These are phyloP conservation scores for Phylloporus sp. DNA, from an alignment of 768 basidiomycete genomes.

Conservation along the genomic window DNA sequence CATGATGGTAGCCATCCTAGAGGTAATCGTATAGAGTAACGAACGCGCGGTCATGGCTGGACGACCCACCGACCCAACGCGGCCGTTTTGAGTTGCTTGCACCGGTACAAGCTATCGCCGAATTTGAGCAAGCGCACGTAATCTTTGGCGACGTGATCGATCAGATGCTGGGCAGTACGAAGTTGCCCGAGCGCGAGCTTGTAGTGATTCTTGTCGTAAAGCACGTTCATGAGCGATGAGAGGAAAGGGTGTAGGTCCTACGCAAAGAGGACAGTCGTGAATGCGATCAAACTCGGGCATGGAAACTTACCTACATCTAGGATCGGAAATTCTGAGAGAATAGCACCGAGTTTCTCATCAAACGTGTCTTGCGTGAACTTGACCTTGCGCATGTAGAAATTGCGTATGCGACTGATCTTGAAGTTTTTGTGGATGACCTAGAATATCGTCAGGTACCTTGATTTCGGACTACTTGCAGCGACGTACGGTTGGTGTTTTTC, in stretches of 20 bases:
- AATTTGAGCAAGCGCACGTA: slow-evolving; percentile 96
- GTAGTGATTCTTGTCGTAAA: slow-evolving; percentile 99
- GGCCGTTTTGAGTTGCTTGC: slow-evolving; percentile 97
- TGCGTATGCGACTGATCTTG: slow-evolving; percentile 97
- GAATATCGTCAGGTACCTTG: neutral
- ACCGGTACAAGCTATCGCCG: slow-evolving; percentile 94
- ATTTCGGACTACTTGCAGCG: neutral
- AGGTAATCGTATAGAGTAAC: neutral
- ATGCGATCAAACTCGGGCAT: neutral
- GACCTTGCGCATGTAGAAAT: slow-evolving; percentile 99
- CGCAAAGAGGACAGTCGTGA: slow-evolving; percentile 4
- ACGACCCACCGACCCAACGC: slow-evolving; percentile 86
- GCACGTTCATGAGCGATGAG: slow-evolving; percentile 91
- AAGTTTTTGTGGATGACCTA: slow-evolving; percentile 99
- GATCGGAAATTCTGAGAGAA: slow-evolving; percentile 94
- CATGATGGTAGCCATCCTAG: slow-evolving; percentile 98
- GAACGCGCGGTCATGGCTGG: neutral
- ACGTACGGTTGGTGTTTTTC: slow-evolving; percentile 90
- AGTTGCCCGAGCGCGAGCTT: slow-evolving; percentile 97
- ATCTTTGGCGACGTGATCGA: slow-evolving; percentile 96
- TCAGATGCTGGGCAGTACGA: slow-evolving; percentile 91
- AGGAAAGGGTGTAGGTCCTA: slow-evolving; percentile 95
- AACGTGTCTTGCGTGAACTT: slow-evolving; percentile 98
- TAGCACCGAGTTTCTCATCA: slow-evolving; percentile 90
- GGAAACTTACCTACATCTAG: slow-evolving; percentile 85